phyloP scores from a whole-genome alignment of 352 stramenopile species.

The Phytophthora meadii region DNA sequence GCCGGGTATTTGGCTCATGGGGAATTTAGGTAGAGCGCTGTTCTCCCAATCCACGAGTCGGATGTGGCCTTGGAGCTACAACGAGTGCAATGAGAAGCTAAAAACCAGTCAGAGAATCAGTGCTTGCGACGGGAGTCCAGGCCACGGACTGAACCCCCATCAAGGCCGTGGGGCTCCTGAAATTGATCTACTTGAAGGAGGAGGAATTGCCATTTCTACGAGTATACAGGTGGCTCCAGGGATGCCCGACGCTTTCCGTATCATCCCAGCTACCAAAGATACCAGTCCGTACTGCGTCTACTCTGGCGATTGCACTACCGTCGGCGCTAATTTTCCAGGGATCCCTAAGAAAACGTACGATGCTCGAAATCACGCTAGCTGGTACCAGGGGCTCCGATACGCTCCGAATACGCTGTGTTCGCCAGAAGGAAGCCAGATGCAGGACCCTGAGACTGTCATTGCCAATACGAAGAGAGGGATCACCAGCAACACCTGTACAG shows the following conservation, averaged over 20 bases:
- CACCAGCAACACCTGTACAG: constrained; percentile 53
- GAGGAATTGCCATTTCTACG: constrained; percentile 70
- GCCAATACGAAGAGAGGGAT: constrained; percentile 40
- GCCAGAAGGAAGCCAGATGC: constrained; percentile 20
- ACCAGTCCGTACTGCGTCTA: constrained; percentile 52
- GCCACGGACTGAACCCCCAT: constrained; percentile 90
- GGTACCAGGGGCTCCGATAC: constrained; percentile 71
- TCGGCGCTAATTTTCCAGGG: constrained; percentile 57
- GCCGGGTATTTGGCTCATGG: constrained; percentile 96
- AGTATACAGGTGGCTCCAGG: constrained; percentile 90
- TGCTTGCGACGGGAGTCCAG: constrained; percentile 91
- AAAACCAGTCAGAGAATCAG: constrained; percentile 53
- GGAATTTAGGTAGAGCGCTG: constrained; percentile 94
- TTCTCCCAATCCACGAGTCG: constrained; percentile 93
- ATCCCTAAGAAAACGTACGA: constrained; percentile 50
- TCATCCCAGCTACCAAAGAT: constrained; percentile 41
- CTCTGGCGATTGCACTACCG: constrained; percentile 40
- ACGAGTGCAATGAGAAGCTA: constrained; percentile 77
- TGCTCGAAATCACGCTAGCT: constrained; percentile 43
- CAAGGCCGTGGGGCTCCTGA: constrained; percentile 91
- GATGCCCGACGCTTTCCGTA: constrained; percentile 63
- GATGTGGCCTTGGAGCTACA: constrained; percentile 96
- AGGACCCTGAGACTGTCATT: constrained; percentile 47
- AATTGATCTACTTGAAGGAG: constrained; percentile 95
- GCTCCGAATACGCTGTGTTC: constrained; percentile 54